Base-by-base conservation (phyloP, 2,329 filamentous ascomycete genomes). In the Verruconis gallopava region DNA sequence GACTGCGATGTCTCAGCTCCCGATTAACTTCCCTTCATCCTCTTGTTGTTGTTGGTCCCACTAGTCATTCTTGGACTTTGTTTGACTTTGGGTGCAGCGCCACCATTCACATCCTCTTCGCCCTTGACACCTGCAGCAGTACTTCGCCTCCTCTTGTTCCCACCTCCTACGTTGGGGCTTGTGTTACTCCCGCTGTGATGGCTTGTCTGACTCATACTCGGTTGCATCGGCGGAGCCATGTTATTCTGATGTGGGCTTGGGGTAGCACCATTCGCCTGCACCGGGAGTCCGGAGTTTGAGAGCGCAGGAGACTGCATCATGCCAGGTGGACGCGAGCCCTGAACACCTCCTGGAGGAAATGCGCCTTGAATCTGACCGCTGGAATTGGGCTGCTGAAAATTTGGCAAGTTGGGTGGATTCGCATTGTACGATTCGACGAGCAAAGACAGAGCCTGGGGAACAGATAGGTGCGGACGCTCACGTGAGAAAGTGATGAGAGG, bases 241-340 rank as follows among this genome's bases (percentile, higher is more conserved):
- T 66, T 61, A 6, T 59, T 60, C 47, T 55, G 55, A 32, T 62
- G 62, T 15, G 66, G 66, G 18, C 63, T 66, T 5, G 65, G 65
- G 5, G 65, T 68, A 30, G 64, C 67, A 53, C 61, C 67, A 53
- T 57, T 44, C 68, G 66, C 46, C 62, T 57, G 19, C 35, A 70
- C 65, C 53, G 46, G 70, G 55, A 74, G 56, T 37, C 65, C 65
- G 38, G 74, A 62, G 51, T 75, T 71, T 11, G 63, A 61, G 55
- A 75, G 65, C 11, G 67, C 71, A 12, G 75, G 75, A 19, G 74
- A 78, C 44, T 73, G 71, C 57, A 74, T 75, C 17, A 46, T 38
- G 14, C 22, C 20, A 22, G 20, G 33, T 15, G 21, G 20, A 17
- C 33, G 12, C 19, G 17, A 34, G 15, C 15, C 21, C 18, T 43